phyloP scores from a whole-genome alignment of 257 asterid species.

The Misopates orontium region DNA sequence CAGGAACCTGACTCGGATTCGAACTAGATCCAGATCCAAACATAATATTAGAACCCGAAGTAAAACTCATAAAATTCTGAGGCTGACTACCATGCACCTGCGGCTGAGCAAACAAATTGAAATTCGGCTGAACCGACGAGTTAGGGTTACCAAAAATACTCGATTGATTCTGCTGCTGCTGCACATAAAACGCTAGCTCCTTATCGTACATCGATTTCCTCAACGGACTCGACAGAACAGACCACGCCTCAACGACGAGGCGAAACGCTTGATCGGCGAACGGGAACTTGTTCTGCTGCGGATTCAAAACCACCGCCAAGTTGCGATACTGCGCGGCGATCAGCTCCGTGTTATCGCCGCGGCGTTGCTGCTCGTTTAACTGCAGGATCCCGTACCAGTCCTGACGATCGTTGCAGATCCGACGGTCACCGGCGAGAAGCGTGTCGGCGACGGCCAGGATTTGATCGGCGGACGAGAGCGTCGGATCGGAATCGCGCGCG shows the following conservation, averaged over 20 bases:
- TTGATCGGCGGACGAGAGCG: conserved; percentile 50
- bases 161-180: conserved; percentile 30
- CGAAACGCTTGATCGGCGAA: conserved; percentile 69
- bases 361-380: conserved; percentile 47
- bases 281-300: conserved; percentile 54
- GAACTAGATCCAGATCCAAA: conserved; percentile 35
- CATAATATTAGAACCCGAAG: conserved; percentile 23
- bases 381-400: conserved; percentile 73
- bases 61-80: conserved; percentile 24
- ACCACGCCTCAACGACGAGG: conserved; percentile 63
- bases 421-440: conserved; percentile 61
- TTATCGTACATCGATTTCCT: conserved; percentile 55
- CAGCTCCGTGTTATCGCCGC: conserved; percentile 46
- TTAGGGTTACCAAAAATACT: conserved; percentile 20
- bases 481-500: conserved; percentile 65
- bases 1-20: conserved; percentile 24
- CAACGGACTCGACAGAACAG: conserved; percentile 56
- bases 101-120: conserved; percentile 31
- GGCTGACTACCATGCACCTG: conserved; percentile 34
- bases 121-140: conserved; percentile 24
- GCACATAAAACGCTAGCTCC: conserved; percentile 36
- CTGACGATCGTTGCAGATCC: conserved; percentile 51
- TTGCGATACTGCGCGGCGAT: conserved; percentile 54
- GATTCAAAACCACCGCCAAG: conserved; percentile 51
- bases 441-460: conserved; percentile 74